Base-by-base conservation (phyloP, 371 early-diverging fungal species). In the Sporodiniella umbellata region DNA sequence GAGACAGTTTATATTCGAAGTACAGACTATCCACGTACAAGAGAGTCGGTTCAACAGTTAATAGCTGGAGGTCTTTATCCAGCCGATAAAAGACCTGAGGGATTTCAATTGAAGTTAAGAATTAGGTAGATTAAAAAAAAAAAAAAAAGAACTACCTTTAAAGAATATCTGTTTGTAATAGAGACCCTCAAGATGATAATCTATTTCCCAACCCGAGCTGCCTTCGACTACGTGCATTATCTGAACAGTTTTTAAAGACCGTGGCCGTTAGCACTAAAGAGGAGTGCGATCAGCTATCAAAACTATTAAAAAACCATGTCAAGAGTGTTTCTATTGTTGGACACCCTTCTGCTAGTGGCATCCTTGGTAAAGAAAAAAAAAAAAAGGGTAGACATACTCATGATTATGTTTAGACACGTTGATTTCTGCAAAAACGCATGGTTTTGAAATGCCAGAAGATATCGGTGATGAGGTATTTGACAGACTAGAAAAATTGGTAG, bases 1-100 rank as follows among this genome's bases (percentile, higher is more conserved):
- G 47, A 66, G 12, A 38, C 61, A 0, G 54, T 86, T 15, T 84
- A 83, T 46, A 64, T 92, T 38, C 79, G 90, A 44, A 77, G 79
- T 44, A 82, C 85, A 6, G 85, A 83, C 42, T 90, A 84, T 56
- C 60, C 78, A 4, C 80, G 92, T 40, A 81, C 92, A 4, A 74
- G 87, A 51, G 90, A 90, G 46, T 85, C 85, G 19, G 74, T 89
- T 21, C 87, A 87, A 55, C 87, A 86, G 51, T 44, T 86, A 14
- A 51, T 92, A 22, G 66, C 74, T 2, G 73, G 68, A 37, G 87
- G 89, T 0, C 72, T 90, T 48, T 87, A 84, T 64, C 88, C 89
- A 3, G 15, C 48, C 6, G 56, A 44, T 3, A 68, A 66, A 33
- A 61, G 70, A 25, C 31, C 45, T 23, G 54, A 56, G 10, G 61